These are phyloP conservation scores for Abrus precatorius DNA, from an alignment of 306 rosid genomes.

Conservation along the genomic window DNA sequence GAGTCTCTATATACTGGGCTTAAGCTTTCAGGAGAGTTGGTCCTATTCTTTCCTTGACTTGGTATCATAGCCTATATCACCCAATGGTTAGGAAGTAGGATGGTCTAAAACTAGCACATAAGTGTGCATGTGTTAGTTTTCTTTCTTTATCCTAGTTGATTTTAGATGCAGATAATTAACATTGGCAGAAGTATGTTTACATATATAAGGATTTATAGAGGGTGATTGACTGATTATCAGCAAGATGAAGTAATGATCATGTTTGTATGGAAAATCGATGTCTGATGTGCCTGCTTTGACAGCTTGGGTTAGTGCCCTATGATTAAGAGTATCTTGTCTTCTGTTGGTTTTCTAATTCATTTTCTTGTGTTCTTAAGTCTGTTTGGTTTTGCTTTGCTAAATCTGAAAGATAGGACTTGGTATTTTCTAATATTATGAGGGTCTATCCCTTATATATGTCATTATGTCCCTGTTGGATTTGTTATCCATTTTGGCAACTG, in stretches of 20 bases:
- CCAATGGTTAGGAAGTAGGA: background rate
- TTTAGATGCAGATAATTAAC: background rate
- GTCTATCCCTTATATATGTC: background rate
- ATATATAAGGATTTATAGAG: too few species aligned
- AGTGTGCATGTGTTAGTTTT: background rate
- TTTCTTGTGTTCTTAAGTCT: background rate
- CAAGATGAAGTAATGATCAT: background rate
- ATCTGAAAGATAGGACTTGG: background rate
- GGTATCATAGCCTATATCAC: too few species aligned
- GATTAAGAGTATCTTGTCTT: background rate
- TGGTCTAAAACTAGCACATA: background rate
- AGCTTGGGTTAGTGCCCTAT: background rate
- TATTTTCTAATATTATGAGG: background rate
- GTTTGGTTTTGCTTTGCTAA: background rate
- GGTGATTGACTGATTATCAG: background rate
- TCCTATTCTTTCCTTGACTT: too few species aligned
- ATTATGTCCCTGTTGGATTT: background rate
- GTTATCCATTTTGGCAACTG: conserved; percentile 12
- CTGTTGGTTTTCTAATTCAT: background rate
- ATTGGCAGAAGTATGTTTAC: background rate
- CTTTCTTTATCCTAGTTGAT: background rate
- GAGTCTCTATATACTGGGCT: too few species aligned
- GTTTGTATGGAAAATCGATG: background rate
- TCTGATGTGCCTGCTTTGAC: background rate
- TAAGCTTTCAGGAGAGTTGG: too few species aligned